Evolutionary conservation across 2,329 filamentous ascomycete genomes (phyloP), one percentile per base, ranked within the genome.

Genomic region (Xylariaceae sp.): DNA sequence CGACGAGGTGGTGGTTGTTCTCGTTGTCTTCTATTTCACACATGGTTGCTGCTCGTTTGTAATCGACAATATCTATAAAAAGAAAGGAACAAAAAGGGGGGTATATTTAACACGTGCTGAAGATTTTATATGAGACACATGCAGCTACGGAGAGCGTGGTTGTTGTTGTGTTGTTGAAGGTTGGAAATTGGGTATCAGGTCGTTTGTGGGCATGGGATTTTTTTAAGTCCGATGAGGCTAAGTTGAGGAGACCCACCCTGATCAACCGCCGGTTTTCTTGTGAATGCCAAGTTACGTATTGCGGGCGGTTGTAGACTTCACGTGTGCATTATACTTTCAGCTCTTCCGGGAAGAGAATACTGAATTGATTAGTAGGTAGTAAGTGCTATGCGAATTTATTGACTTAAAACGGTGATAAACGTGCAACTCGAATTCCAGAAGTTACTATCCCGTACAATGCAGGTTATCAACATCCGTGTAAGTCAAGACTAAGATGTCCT

Each of bases 1-100:
- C 75, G 72, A 88, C 76, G 63, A 88, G 80, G 65, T 81, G 75
- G 71, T 86, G 80, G 66, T 80, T 77, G 67, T 73, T 72, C 51
- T 70, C 64, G 10, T 48, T 50, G n/a, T 60, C 44, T 34, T 61
- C 48, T 48, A 58, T 55, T 47, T n/a, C 18, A 51, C 51, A 55
- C 61, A 63, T 63, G 13, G 18, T 54, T 51, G n/a, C 39, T 18
- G 47, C 8, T 37, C 10, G 42, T 45, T 9, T 9, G n/a, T n/a
- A n/a, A 15, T 45, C 13, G 42, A n/a, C 13, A n/a, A 11, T 45
- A n/a, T n/a, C n/a, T 13, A 45, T n/a, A 5, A 45, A 45, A 45
- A 45, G n/a, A n/a, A 53, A 59, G 51, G 23, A 50, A 56, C 53
- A 13, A 42, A 39, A 42, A 42, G 37, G 37, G 37, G 61, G 51